Evolutionary conservation across 768 basidiomycete genomes (phyloP).

Genomic region (Lepiota brunneoincarnata): DNA sequence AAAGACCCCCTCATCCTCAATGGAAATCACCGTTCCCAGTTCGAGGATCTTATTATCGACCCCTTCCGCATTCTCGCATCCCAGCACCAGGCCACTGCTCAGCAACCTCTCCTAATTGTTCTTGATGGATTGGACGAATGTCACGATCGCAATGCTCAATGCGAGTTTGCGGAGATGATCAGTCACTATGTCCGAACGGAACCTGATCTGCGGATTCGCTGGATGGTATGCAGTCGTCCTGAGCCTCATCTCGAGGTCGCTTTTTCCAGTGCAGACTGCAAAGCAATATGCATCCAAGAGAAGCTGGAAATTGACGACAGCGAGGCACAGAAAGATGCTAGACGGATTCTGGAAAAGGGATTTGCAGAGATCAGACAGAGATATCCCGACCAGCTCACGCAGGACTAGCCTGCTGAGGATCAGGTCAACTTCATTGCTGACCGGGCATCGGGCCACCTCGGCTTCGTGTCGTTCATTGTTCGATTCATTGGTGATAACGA

Average conservation of each 20-base stretch:
- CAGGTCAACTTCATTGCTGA: neutral
- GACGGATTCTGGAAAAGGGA: neutral
- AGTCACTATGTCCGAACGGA: neutral
- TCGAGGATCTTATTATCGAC: neutral
- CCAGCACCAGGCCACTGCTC: neutral
- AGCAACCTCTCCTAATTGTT: neutral
- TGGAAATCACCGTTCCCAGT: neutral
- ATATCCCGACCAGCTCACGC: neutral
- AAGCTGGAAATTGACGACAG: neutral
- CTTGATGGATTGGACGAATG: slow-evolving; percentile 6
- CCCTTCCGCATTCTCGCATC: neutral
- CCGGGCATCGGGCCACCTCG: neutral
- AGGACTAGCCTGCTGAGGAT: neutral
- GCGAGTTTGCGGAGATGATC: neutral
- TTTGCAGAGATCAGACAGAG: neutral
- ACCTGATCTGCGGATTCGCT: neutral
- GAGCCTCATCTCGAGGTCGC: neutral
- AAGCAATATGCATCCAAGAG: too few relatives aligned
- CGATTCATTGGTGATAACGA: neutral
- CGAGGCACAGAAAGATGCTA: neutral
- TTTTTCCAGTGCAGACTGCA: neutral
- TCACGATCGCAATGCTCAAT: neutral
- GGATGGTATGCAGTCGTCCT: neutral
- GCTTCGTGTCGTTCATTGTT: neutral
- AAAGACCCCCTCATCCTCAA: neutral